These are phyloP conservation scores for Cutaneotrichosporon cutaneum DNA, from an alignment of 1,284 basidiomycete species.

Conservation along the genomic window DNA sequence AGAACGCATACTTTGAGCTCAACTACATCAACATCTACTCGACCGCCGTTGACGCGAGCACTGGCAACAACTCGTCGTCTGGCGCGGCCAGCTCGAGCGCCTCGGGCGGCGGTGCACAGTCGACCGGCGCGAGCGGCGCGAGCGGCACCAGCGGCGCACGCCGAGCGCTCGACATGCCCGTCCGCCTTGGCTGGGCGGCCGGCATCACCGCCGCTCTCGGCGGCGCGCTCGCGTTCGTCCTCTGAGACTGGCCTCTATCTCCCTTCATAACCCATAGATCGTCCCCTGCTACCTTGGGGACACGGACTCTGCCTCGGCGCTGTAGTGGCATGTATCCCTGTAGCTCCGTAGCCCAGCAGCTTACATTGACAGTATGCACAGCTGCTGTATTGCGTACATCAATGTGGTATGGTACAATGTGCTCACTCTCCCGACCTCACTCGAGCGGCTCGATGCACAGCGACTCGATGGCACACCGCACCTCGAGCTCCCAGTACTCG, in stretches of 20 bases:
- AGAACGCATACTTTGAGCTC: constrained; percentile 74
- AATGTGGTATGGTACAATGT: constrained; percentile 10
- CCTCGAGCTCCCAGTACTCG: constrained; percentile 82
- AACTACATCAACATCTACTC: constrained; percentile 58
- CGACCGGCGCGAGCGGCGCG: background rate
- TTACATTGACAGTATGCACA: background rate
- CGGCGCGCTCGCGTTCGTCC: constrained; percentile 10
- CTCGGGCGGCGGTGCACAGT: background rate
- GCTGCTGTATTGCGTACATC: constrained; percentile 7
- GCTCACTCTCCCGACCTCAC: background rate
- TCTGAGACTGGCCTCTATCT: constrained; percentile 2
- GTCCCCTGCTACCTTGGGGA: background rate
- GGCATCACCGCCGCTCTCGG: constrained; percentile 1
- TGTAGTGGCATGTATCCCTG: background rate
- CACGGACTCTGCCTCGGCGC: background rate
- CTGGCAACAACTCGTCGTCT: background rate
- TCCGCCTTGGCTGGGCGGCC: constrained; percentile 9
- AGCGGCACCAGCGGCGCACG: background rate
- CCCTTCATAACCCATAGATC: background rate
- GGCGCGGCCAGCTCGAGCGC: background rate
- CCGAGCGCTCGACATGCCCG: background rate
- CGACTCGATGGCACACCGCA: constrained; percentile 72
- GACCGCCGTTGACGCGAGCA: constrained; percentile 7
- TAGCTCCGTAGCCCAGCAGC: constrained; percentile 6
- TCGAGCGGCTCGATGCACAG: constrained; percentile 54